phyloP scores from a whole-genome alignment of 768 basidiomycete genomes.

The Paxillus involutus region DNA sequence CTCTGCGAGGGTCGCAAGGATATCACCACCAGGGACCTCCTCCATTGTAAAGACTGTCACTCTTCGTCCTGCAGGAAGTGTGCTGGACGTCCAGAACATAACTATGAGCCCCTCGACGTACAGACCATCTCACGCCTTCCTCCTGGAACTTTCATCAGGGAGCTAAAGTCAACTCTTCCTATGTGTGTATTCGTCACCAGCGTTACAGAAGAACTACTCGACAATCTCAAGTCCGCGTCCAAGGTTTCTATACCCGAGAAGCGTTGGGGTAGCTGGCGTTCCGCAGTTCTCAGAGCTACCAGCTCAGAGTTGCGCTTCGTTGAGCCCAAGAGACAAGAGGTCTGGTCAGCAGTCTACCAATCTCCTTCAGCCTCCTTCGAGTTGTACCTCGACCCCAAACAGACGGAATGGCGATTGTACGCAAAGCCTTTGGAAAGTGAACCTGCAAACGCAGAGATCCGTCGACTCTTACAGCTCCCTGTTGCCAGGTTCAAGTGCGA shows the following conservation, averaged over 20 bases:
- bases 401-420: slow-evolving; percentile 86
- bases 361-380: slow-evolving; percentile 72
- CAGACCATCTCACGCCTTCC: slow-evolving; percentile 55
- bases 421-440: slow-evolving; percentile 64
- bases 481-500: slow-evolving; percentile 71
- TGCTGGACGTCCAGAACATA: slow-evolving; percentile 90
- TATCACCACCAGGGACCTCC: slow-evolving; percentile 65
- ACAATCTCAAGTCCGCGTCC: slow-evolving; percentile 43
- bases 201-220: slow-evolving; percentile 52
- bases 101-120: slow-evolving; percentile 56
- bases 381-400: slow-evolving; percentile 70
- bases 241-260: slow-evolving; percentile 46
- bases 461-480: slow-evolving; percentile 69
- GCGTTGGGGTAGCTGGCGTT: slow-evolving; percentile 69
- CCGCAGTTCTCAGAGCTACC: slow-evolving; percentile 61
- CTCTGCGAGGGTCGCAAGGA: slow-evolving; percentile 87
- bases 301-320: slow-evolving; percentile 76
- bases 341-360: slow-evolving; percentile 81
- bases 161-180: slow-evolving; percentile 77
- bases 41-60: slow-evolving; percentile 74
- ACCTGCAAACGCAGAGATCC: slow-evolving; percentile 79
- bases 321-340: slow-evolving; percentile 82
- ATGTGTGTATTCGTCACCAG: slow-evolving; percentile 73
- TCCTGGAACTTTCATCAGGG: slow-evolving; percentile 73
- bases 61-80: slow-evolving; percentile 82